These are phyloP conservation scores for Bipolaris cookei DNA, from an alignment of 2,329 filamentous ascomycete species.

Conservation along the genomic window DNA sequence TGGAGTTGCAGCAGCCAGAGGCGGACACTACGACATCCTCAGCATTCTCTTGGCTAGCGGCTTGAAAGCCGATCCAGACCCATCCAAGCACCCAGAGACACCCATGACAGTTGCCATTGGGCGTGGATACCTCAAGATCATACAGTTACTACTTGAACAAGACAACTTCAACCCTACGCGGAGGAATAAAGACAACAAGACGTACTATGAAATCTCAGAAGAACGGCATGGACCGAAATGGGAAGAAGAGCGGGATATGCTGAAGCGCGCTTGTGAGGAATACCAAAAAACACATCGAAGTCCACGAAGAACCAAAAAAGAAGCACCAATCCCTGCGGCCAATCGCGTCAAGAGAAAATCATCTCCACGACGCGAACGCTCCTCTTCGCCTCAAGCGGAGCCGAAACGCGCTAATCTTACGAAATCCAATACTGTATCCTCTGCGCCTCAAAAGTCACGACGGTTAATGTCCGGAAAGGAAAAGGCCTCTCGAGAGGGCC, in stretches of 20 bases:
- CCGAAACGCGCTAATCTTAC: slow-evolving; percentile 32
- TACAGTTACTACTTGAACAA: slow-evolving; percentile 79
- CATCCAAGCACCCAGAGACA: slow-evolving; percentile 84
- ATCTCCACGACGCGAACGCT: slow-evolving; percentile 43
- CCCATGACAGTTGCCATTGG: slow-evolving; percentile 95
- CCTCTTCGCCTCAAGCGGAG: slow-evolving; percentile 42
- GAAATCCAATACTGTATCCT: slow-evolving; percentile 28
- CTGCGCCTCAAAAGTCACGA: slow-evolving; percentile 42
- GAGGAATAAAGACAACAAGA: slow-evolving; percentile 72
- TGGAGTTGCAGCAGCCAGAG: slow-evolving; percentile 88
- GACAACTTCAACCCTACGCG: slow-evolving; percentile 82
- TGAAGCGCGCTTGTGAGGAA: slow-evolving; percentile 77
- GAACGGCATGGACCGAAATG: slow-evolving; percentile 84
- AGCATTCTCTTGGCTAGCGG: slow-evolving; percentile 67
- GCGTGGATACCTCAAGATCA: slow-evolving; percentile 81
- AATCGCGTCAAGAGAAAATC: slow-evolving; percentile 43
- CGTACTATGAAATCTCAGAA: slow-evolving; percentile 86
- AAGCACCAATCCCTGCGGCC: slow-evolving; percentile 34
- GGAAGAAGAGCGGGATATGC: slow-evolving; percentile 82
- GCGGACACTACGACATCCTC: slow-evolving; percentile 86
- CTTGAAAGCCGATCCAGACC: slow-evolving; percentile 59
- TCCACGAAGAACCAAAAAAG: slow-evolving; percentile 44
- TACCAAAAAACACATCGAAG: slow-evolving; percentile 47
- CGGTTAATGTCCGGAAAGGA: slow-evolving; percentile 47
- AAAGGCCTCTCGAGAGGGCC: slow-evolving; percentile 44